Conservation (phyloP, 192 early-diverging fungal genomes). For the Funneliformis geosporum region DNA sequence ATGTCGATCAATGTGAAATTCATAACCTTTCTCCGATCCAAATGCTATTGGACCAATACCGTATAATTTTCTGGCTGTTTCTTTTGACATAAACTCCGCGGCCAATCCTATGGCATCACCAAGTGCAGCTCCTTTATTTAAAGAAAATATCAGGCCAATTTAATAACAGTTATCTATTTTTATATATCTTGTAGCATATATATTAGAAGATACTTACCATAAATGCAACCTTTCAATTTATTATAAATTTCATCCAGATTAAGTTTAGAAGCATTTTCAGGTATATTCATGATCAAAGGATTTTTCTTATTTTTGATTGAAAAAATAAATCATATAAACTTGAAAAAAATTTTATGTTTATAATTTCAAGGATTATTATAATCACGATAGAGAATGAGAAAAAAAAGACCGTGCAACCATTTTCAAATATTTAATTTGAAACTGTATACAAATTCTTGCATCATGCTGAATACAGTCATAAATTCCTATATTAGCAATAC, state of each 20-base stretch:
- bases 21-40: constrained; percentile 49
- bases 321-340: neutral
- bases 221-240: neutral
- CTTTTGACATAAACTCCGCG: constrained; percentile 61
- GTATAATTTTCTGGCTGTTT: constrained; percentile 46
- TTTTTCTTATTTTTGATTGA: neutral
- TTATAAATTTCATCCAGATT: neutral
- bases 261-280: constrained; percentile 1
- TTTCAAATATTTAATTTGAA: too few species aligned
- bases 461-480: too few species aligned
- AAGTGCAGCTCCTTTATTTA: constrained; percentile 53
- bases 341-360: neutral
- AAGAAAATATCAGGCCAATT: neutral
- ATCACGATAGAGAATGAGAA: too few species aligned
- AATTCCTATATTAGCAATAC: too few species aligned
- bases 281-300: neutral
- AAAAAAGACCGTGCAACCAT: too few species aligned
- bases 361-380: too few species aligned
- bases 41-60: constrained; percentile 62
- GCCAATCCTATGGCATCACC: constrained; percentile 67
- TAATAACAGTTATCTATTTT: neutral
- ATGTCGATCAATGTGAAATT: constrained; percentile 45
- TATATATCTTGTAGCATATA: neutral
- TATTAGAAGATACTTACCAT: neutral
- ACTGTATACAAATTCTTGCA: too few species aligned